Conservation (phyloP, 345 rosid genomes). For the Gossypium raimondii region DNA sequence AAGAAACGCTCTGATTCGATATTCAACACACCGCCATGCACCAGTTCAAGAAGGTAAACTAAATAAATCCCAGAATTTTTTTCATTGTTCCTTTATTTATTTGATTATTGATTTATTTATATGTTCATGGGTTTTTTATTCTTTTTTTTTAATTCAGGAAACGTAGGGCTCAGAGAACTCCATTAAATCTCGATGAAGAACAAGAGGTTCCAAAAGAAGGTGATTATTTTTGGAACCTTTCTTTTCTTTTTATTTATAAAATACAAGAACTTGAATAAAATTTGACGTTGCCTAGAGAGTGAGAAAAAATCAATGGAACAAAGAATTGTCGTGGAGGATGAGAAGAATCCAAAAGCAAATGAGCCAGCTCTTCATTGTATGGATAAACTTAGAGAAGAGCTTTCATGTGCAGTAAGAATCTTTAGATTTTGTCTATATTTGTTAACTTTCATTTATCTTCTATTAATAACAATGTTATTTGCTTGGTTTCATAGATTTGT, state of each 20-base stretch:
- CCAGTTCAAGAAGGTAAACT: conserved; percentile 65
- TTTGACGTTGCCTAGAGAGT: conserved; percentile 30
- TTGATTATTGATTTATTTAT: conserved; percentile 1
- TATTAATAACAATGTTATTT: neutral
- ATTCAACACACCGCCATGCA: conserved; percentile 64
- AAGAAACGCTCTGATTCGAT: conserved; percentile 51
- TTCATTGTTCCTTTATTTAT: neutral
- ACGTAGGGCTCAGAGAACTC: conserved; percentile 48
- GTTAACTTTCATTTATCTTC: neutral
- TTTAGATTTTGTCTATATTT: neutral
- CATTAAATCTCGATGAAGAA: conserved; percentile 60
- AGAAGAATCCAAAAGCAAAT: conserved; percentile 22
- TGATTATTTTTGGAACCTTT: neutral
- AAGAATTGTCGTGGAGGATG: conserved; percentile 22
- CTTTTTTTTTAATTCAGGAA: conserved; percentile 33
- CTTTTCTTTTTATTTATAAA: neutral
- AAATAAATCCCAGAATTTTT: neutral
- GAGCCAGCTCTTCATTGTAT: conserved; percentile 47
- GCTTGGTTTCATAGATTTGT: conserved; percentile 56
- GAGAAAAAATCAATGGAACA: conserved; percentile 24
- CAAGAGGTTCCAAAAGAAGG: conserved; percentile 31
- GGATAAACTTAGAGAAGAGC: conserved; percentile 82
- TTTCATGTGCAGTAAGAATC: conserved; percentile 87
- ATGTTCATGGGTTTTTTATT: conserved; percentile 3
- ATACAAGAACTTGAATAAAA: neutral